Base-by-base conservation (phyloP, 2,329 filamentous ascomycete species). In the Beauveria sp. region DNA sequence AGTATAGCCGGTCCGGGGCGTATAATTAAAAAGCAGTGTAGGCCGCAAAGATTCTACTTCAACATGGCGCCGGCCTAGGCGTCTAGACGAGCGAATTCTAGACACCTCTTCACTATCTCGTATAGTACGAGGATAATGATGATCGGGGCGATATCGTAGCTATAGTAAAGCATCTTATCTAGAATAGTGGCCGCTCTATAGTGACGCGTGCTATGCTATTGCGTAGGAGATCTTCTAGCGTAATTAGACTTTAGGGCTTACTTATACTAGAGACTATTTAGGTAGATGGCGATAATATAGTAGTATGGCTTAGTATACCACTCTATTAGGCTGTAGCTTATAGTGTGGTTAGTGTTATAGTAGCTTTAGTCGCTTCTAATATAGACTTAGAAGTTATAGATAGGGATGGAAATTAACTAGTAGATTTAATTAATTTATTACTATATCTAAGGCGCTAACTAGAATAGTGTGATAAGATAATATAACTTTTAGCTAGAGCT, bases 11-110 rank as follows among this genome's bases (percentile, higher is more conserved):
- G 52, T 55, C 52, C 52, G 16, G 10, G 22, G 52, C 52, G 38
- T 38, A 55, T 38, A 55, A 55, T 55, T 38, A 55, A 55, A 55
- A 55, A 55, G 52, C 52, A 55, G 52, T 45, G 9, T 38, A 47
- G 28, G 43, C 54, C 43, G 43, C 54, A 34, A 57, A 34, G 24
- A 47, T 57, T 46, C 12, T 57, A 22, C 28, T 57, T 10, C 8
- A 38, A 34, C 54, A 57, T 28, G 54, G 42, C 54, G 54, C 42
- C 42, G 26, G 38, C 16, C 42, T 43, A 2, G 26, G 28, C 18
- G 54, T 57, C 26, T n/a, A 38, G 42, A 47, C 54, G 42, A 47
- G 42, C 43, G 54, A 57, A 57, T 38, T 47, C 54, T 57, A 26
- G 54, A 57, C 42, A 34, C 26, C 24, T 34, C 42, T 57, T 46